A percentile compares a stretch with the other conserved stretches of the same genome.
These are phyloP conservation scores for Eragrostis nindensis DNA, from an alignment of 176 grass and related monocot species.

Conservation along the genomic window DNA sequence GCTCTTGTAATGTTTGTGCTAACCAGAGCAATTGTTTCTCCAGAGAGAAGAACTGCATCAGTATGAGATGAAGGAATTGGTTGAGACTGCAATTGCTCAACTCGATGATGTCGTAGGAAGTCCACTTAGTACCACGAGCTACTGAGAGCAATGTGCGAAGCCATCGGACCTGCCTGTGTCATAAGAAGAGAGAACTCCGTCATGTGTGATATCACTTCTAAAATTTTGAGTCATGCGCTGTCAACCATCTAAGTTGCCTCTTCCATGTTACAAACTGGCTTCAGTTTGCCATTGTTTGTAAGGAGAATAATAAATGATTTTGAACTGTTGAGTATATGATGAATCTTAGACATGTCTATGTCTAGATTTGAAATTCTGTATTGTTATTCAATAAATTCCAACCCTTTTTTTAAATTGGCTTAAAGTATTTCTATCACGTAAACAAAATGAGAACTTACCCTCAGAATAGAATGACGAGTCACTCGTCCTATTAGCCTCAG, in stretches of 20 bases:
- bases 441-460: too few species aligned
- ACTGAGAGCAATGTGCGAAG: not conserved
- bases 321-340: not conserved
- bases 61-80: constrained; percentile 55
- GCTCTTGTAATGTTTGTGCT: not conserved
- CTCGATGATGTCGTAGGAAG: constrained; percentile 43
- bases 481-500: too few species aligned
- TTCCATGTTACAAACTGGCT: not conserved
- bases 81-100: constrained; percentile 50
- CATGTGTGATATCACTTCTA: not conserved
- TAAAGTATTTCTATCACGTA: too few species aligned
- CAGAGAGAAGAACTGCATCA: constrained; percentile 51
- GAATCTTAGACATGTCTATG: not conserved
- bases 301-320: not conserved
- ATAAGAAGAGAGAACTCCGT: not conserved
- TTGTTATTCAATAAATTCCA: not conserved
- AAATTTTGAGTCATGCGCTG: not conserved
- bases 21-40: not conserved
- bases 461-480: too few species aligned
- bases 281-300: too few species aligned
- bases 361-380: not conserved
- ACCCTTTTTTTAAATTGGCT: too few species aligned
- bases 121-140: constrained; percentile 20
- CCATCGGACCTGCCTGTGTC: not conserved
- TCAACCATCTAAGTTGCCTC: not conserved